Evolutionary conservation across 2,329 filamentous ascomycete species (phyloP), one percentile per base, ranked within the genome.

Genomic region (Pleomassaria siparia): DNA sequence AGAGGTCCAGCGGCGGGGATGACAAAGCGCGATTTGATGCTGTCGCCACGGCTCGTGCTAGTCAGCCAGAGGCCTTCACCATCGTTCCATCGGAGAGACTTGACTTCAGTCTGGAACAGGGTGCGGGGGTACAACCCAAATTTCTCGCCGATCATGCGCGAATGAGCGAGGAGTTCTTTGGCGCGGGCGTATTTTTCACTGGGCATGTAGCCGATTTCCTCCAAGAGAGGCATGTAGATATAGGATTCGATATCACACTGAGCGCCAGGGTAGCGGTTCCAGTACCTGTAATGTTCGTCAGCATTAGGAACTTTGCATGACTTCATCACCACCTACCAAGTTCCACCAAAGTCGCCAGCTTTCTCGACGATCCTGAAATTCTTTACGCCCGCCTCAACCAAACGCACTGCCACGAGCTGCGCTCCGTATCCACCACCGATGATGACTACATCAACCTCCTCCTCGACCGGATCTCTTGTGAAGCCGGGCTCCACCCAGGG

Each of bases 191-290:
- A 80, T 33, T 73, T 73, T 35, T 79, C 70, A 13, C 70, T 77
- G 0, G 83, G 83, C 60, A 84, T 75, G 56, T 82, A 84, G 1
- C 49, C 56, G 3, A 60, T 41, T 39, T 66, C 61, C 29, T 64
- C 59, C 3, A 62, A 52, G 9, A 62, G 25, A 2, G 63, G 60
- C 62, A 64, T 64, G 35, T 66, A 62, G 22, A 63, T 62, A 39
- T 64, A 66, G 5, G 58, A 59, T 43, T 64, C 60, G 30, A 64
- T 60, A 29, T 64, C 63, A 45, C 60, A 64, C 30, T 58, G 55
- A 2, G 56, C 56, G 18, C 58, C 56, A 12, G 58, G 61, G 40
- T 61, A 66, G 15, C 59, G 51, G 39, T 78, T 77, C 72, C 73
- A 77, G 53, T 75, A 78, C 62, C 58, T 62, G 20, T 35, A 21